A percentile compares a stretch with the other conserved stretches of the same genome.
Conservation (phyloP, 1,139 yeast genomes). For the Suhomyces yuchorum region DNA sequence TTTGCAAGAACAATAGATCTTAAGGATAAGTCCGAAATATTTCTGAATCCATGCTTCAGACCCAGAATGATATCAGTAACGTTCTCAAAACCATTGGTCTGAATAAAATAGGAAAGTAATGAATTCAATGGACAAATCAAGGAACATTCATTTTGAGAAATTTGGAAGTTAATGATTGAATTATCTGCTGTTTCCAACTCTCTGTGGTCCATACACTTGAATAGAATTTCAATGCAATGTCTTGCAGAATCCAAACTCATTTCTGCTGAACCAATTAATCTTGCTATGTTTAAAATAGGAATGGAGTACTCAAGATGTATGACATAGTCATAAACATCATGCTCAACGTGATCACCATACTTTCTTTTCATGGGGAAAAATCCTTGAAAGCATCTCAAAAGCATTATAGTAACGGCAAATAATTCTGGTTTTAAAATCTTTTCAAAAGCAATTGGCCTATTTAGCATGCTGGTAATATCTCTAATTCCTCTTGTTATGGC, state of each 20-base stretch:
- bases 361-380: conserved; percentile 58
- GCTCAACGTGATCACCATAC: conserved; percentile 68
- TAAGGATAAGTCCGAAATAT: conserved; percentile 57
- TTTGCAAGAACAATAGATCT: conserved; percentile 67
- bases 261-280: conserved; percentile 42
- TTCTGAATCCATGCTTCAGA: conserved; percentile 33
- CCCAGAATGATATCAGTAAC: conserved; percentile 21
- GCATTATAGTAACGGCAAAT: conserved; percentile 40
- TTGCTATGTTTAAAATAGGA: conserved; percentile 49
- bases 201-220: conserved; percentile 31
- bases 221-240: conserved; percentile 19
- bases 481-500: conserved; percentile 41
- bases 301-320: conserved; percentile 51
- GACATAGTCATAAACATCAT: conserved; percentile 53
- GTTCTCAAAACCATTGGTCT: conserved; percentile 30
- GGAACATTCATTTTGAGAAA: conserved; percentile 52
- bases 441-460: conserved; percentile 29
- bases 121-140: conserved; percentile 63
- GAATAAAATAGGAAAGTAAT: conserved; percentile 47
- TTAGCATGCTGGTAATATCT: conserved; percentile 48
- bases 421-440: conserved; percentile 31
- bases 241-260: conserved; percentile 22
- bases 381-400: conserved; percentile 58
- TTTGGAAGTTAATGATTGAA: conserved; percentile 43
- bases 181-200: conserved; percentile 32